A percentile compares a stretch with the other conserved stretches of the same genome.
Conservation (phyloP, 1,284 basidiomycete genomes). For the Leccinum solheimii region DNA sequence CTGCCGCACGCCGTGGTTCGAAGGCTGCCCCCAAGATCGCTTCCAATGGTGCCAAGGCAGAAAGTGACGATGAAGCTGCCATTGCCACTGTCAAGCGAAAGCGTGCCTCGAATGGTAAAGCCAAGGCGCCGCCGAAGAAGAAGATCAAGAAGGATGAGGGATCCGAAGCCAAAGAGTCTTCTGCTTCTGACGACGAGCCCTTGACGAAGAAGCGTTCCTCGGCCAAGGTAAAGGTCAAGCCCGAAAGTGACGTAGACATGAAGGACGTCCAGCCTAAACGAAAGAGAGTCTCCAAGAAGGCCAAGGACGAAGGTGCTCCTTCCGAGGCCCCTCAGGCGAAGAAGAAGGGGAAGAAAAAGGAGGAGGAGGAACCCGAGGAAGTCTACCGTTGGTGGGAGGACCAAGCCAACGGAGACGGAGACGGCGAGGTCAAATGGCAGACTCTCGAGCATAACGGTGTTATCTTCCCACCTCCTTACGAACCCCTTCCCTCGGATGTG, state of each 20-base stretch:
- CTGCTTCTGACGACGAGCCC: conserved; percentile 45
- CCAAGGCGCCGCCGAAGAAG: conserved; percentile 59
- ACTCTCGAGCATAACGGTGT: conserved; percentile 94
- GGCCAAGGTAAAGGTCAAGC: conserved; percentile 55
- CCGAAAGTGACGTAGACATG: conserved; percentile 51
- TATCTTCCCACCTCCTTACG: conserved; percentile 94
- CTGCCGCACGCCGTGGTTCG: conserved; percentile 43
- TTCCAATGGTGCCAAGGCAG: conserved; percentile 40
- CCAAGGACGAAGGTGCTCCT: conserved; percentile 32
- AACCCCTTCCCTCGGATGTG: conserved; percentile 79
- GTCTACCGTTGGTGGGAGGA: conserved; percentile 85
- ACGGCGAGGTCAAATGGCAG: conserved; percentile 86
- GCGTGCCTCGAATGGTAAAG: conserved; percentile 40
- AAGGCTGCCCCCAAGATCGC: conserved; percentile 33
- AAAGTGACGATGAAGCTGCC: conserved; percentile 39
- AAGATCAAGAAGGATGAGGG: conserved; percentile 63
- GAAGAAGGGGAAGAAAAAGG: conserved; percentile 52
- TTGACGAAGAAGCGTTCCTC: conserved; percentile 45
- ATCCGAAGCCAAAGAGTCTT: conserved; percentile 35
- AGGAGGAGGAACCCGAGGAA: conserved; percentile 67
- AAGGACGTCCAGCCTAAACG: conserved; percentile 45
- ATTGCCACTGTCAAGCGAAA: conserved; percentile 40
- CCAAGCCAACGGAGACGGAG: conserved; percentile 71
- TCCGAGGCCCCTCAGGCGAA: conserved; percentile 34
- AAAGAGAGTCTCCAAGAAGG: conserved; percentile 47